Base-by-base conservation (phyloP, 352 stramenopile species). In the Plasmopara viticola region DNA sequence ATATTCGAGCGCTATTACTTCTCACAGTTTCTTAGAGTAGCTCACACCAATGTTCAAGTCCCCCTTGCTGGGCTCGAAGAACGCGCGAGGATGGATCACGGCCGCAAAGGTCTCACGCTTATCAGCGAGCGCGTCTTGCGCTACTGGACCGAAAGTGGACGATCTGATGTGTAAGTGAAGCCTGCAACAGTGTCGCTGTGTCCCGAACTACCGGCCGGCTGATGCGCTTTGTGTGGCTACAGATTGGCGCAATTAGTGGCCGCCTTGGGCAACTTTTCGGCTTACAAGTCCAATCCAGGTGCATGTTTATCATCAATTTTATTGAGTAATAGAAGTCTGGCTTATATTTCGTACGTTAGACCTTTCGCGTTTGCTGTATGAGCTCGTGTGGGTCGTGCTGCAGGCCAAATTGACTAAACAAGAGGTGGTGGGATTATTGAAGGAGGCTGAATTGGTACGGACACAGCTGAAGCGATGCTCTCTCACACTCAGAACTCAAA, bases 321-420 rank as follows among this genome's bases (percentile, higher is more conserved):
- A 5, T 34, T 17, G 17, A 9, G 6, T 13, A n/a, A 18, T 5
- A 1, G 18, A 7, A 9, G 13, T 3, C 20, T 20, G 28, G 5
- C 39, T 56, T 31, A 53, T 44, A 6, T 6, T 20, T 44, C 29
- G 4, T 8, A 17, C 17, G 18, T 7, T 39, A 81, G 74, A 74
- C 42, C 64, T 90, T 7, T 74, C 83, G 39, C 70, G 74, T 4
- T 54, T 90, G 48, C 67, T 90, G 40, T 89, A 92, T 46, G 82
- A 92, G 56, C 77, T 92, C 42, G 55, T 92, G 33, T 87, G 77
- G 74, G 62, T 83, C 53, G 82, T 84, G 2, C 56, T 87, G n/a
- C 65, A 86, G 31, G 64, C 68, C 30, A 89, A 89, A 49, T 62
- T 89, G 25, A 68, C 72, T 13, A 76, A 78, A 9, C 81, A 87